phyloP scores from a whole-genome alignment of 306 rosid genomes.

The Crotalaria pallida region DNA sequence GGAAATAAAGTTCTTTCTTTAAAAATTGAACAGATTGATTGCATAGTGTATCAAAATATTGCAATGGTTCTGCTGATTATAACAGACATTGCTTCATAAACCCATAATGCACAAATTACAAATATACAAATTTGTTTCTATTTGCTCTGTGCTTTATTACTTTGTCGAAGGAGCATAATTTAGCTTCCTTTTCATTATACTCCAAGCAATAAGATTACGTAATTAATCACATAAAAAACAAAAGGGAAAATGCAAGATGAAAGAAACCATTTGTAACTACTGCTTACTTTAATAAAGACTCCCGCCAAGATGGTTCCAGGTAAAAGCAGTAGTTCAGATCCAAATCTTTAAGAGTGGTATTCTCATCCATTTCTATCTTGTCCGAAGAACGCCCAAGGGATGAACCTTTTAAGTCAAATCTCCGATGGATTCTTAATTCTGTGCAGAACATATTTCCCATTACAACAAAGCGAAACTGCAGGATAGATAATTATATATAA shows the following conservation, averaged over 20 bases:
- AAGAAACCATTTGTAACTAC: not conserved
- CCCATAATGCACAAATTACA: not conserved
- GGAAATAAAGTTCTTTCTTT: not conserved
- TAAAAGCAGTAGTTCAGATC: conserved; percentile 80
- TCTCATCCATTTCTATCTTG: conserved; percentile 95
- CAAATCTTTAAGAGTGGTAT: conserved; percentile 93
- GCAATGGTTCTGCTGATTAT: not conserved
- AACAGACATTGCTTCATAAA: not conserved
- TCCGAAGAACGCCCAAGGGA: conserved; percentile 96
- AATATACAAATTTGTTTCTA: not conserved
- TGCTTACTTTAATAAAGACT: conserved; percentile 71
- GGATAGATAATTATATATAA: conserved; percentile 12
- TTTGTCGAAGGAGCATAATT: not conserved
- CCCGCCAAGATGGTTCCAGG: conserved; percentile 97
- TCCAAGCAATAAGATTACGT: not conserved
- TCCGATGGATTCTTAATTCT: conserved; percentile 89
- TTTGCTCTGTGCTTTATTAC: not conserved
- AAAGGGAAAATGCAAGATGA: not conserved
- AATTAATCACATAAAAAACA: not conserved
- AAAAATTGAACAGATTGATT: not conserved
- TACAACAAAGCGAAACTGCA: conserved; percentile 97
- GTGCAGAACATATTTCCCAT: conserved; percentile 99
- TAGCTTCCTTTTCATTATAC: conserved; percentile 1
- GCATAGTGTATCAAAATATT: not conserved
- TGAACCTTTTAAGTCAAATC: conserved; percentile 95